Conservation (phyloP, 1,284 basidiomycete genomes). For the Austroboletus niveus region DNA sequence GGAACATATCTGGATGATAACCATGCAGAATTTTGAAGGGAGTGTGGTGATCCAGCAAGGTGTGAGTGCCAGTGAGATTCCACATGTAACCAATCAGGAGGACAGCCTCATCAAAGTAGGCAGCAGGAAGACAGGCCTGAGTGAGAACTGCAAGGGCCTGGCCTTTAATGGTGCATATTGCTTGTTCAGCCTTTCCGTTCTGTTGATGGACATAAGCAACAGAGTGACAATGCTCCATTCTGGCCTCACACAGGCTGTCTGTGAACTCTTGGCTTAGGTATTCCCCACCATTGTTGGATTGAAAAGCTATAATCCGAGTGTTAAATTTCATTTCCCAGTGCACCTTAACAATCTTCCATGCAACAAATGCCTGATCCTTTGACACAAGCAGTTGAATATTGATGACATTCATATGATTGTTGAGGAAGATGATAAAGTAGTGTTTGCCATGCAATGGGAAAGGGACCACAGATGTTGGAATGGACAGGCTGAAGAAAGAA, state of each 20-base stretch:
- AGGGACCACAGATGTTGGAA: background rate
- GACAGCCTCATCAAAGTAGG: background rate
- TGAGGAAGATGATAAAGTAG: background rate
- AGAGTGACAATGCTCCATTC: background rate
- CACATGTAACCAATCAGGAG: background rate
- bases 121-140: background rate
- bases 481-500: background rate
- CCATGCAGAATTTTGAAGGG: background rate
- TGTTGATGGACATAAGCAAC: too few relatives aligned
- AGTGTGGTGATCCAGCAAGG: background rate
- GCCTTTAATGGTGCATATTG: background rate
- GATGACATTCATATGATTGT: background rate
- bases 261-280: background rate
- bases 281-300: background rate
- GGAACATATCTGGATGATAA: background rate
- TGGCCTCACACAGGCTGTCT: background rate
- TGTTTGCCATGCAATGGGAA: background rate
- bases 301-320: accelerated
- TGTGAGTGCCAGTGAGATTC: background rate
- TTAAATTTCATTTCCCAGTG: background rate
- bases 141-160: background rate
- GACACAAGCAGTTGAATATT: background rate
- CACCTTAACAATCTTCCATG: background rate
- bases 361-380: background rate
- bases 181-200: background rate